Evolutionary conservation across 305 asterid species (phyloP).

Genomic region (Solanum hybrid): DNA sequence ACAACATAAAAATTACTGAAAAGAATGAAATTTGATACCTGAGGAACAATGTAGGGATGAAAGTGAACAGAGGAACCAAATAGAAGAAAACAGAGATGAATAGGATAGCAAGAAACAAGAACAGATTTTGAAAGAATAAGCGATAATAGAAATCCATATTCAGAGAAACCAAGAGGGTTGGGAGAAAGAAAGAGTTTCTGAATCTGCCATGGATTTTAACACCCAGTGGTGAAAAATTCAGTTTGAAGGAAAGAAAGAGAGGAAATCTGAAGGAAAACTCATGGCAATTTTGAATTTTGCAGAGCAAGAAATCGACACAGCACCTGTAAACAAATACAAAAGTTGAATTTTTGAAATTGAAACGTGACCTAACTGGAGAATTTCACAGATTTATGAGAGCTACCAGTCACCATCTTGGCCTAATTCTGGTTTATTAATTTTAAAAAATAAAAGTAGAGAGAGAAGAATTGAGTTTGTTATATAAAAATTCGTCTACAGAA

Average conservation of each 20-base stretch:
- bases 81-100: conserved; percentile 28
- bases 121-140: conserved; percentile 30
- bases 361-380: conserved; percentile 64
- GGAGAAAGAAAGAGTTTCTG: not conserved
- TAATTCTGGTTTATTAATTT: not conserved
- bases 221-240: conserved; percentile 13
- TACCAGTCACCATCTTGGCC: conserved; percentile 48
- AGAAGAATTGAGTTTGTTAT: not conserved
- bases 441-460: not conserved
- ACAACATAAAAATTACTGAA: not conserved
- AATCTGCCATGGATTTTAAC: conserved; percentile 13
- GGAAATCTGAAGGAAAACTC: conserved; percentile 19
- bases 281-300: conserved; percentile 47
- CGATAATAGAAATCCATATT: conserved; percentile 38
- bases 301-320: conserved; percentile 32
- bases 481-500: not conserved
- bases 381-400: conserved; percentile 30
- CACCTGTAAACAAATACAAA: conserved; percentile 27
- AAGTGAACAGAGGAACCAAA: conserved; percentile 31
- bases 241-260: conserved; percentile 27
- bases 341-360: conserved; percentile 25
- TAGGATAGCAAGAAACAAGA: conserved; percentile 14
- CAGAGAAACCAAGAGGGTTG: conserved; percentile 6
- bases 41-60: conserved; percentile 29
- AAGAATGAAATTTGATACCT: conserved; percentile 26